Conservation (phyloP, 2,329 filamentous ascomycete genomes). For the Esteya vermicola region DNA sequence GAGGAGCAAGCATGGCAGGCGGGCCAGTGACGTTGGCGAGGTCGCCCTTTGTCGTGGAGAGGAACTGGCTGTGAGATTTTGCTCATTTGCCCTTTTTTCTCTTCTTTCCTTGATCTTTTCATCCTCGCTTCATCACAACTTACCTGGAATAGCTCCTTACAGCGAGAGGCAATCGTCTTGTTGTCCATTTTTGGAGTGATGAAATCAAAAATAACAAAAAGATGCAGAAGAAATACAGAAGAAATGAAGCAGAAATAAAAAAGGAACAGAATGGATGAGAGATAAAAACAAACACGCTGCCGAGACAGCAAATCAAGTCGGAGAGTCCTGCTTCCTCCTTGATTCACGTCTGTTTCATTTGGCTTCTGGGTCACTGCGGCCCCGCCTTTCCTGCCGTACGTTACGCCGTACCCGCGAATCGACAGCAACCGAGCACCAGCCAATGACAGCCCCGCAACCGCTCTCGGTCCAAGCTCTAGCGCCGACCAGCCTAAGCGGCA, state of each 20-base stretch:
- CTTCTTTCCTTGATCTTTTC: too few species aligned
- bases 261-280: background rate
- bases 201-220: too few species aligned
- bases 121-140: background rate
- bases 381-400: background rate
- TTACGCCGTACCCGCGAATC: too few species aligned
- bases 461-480: background rate
- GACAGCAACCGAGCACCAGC: too few species aligned
- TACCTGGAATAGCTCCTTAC: slow-evolving; percentile 18
- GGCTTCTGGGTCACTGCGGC: background rate
- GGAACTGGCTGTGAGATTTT: too few species aligned
- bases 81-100: too few species aligned
- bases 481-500: too few species aligned
- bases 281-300: background rate
- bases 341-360: slow-evolving; percentile 8
- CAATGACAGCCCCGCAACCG: too few species aligned
- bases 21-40: slow-evolving; percentile 37
- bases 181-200: slow-evolving; percentile 10
- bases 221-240: background rate
- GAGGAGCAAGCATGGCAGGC: slow-evolving; percentile 31
- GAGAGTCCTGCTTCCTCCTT: background rate
- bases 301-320: background rate
- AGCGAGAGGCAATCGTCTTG: slow-evolving; percentile 16
- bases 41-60: slow-evolving; percentile 28
- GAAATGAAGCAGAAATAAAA: too few species aligned